Base-by-base conservation (phyloP, 805 yeast species). In the Scheffersomyces amazonensis region DNA sequence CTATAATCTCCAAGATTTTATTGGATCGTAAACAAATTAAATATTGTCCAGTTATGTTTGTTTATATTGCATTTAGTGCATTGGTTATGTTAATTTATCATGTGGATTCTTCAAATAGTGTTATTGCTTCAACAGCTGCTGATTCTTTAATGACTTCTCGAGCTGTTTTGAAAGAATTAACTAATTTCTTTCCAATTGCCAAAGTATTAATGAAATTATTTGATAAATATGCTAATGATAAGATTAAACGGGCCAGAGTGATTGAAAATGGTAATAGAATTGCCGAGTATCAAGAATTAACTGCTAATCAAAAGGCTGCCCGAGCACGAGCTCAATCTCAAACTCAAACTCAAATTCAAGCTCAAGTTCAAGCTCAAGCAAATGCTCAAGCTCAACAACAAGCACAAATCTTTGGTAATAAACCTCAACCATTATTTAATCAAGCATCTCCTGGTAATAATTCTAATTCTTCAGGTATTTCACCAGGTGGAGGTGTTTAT, bases 11-110 rank as follows among this genome's bases (percentile, higher is more conserved):
- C 20, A 79, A 80, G 34, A 79, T 76, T 40, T 48, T 85, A 40
- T 48, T 70, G 28, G 75, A 71, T 31, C 67, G 71, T 30, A 69
- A 71, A 37, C 76, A 76, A 47, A 54, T 81, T 37, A 62, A 59
- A 37, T 71, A 67, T 46, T 72, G 78, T 41, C 83, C 87, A 10
- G 77, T 81, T n/a, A 66, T 74, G 56, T 72, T 70, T 48, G 80
- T 77, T 22, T 80, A 78, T 51, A 74, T 74, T 27, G 63, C 74
- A 36, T 82, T 79, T 54, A 73, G 81, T 22, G 87, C 93, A 1
- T 68, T 82, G 45, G 68, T 81, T 44, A 81, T 84, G 74, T 75
- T 85, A 58, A 69, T 83, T n/a, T 82, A 82, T 54, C 91, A 85
- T 60, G 72, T 80, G 35, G 75, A 69, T 47, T 66, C 71, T 3